Conservation (phyloP, 495 filamentous ascomycete species). For the Daldinia bambusicola region DNA sequence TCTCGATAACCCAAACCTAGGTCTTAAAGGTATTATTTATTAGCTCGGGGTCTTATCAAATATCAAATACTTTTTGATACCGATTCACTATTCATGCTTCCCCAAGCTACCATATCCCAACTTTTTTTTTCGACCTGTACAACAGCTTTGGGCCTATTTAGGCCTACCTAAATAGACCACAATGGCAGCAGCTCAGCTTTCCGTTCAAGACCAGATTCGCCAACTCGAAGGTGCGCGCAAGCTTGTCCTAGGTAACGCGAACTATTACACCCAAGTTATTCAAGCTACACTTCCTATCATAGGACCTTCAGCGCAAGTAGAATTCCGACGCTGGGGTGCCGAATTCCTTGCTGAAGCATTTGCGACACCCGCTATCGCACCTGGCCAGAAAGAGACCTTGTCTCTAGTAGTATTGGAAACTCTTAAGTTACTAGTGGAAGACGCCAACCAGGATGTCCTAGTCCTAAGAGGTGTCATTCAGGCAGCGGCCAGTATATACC, state of each 20-base stretch:
- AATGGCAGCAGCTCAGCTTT: conserved; percentile 60
- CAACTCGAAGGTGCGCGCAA: conserved; percentile 89
- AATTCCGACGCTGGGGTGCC: conserved; percentile 93
- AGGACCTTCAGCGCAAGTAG: conserved; percentile 73
- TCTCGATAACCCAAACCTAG: conserved; percentile 1
- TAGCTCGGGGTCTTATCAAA: neutral
- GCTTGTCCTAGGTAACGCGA: conserved; percentile 82
- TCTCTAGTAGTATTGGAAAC: conserved; percentile 77
- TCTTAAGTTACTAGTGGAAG: conserved; percentile 76
- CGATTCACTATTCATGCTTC: conserved; percentile 4
- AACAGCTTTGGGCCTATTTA: conserved; percentile 23
- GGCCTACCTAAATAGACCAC: conserved; percentile 29
- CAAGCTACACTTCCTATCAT: conserved; percentile 91
- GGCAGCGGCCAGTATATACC: conserved; percentile 88
- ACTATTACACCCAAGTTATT: conserved; percentile 88
- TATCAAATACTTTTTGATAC: neutral
- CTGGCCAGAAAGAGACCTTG: conserved; percentile 79
- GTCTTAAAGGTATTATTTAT: conserved; percentile 6
- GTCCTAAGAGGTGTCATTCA: conserved; percentile 87
- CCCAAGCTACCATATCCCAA: neutral
- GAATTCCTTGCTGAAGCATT: conserved; percentile 98
- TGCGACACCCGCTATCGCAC: conserved; percentile 79
- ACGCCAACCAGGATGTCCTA: conserved; percentile 74
- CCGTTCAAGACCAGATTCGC: conserved; percentile 76
- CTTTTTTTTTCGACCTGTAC: conserved; percentile 1